A percentile compares a stretch with the other conserved stretches of the same genome.
These are phyloP conservation scores for Testicularia cyperi DNA, from an alignment of 1,284 basidiomycete species.

Conservation along the genomic window DNA sequence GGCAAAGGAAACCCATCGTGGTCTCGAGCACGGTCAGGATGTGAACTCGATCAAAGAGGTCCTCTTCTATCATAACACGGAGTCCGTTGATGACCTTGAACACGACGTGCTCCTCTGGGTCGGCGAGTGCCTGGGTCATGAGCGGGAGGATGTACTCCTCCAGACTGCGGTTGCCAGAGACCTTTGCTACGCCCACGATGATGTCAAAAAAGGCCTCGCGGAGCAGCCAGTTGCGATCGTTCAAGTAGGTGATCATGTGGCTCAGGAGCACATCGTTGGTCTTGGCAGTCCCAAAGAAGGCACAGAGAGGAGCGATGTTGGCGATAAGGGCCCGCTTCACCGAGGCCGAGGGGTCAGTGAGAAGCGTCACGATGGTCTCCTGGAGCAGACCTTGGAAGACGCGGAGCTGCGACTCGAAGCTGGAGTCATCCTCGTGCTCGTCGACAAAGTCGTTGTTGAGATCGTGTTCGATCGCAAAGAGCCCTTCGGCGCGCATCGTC, in stretches of 20 bases:
- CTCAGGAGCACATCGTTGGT: conserved; percentile 93
- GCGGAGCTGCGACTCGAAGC: conserved; percentile 64
- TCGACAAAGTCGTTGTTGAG: conserved; percentile 67
- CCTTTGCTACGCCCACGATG: conserved; percentile 80
- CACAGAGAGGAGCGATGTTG: conserved; percentile 82
- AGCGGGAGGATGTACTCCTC: conserved; percentile 81
- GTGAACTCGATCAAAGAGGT: conserved; percentile 84
- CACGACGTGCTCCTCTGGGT: conserved; percentile 91
- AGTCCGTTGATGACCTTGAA: conserved; percentile 81
- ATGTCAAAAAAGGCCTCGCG: conserved; percentile 91
- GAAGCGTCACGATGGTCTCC: conserved; percentile 77
- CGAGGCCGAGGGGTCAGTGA: conserved; percentile 65
- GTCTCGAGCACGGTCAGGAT: conserved; percentile 90
- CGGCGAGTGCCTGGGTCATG: conserved; percentile 81
- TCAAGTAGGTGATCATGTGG: conserved; percentile 98
- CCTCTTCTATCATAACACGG: conserved; percentile 79
- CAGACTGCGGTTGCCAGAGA: conserved; percentile 60
- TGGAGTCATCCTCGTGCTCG: conserved; percentile 33
- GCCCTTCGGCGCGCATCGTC: conserved; percentile 78
- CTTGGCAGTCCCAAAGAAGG: conserved; percentile 86
- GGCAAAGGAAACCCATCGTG: conserved; percentile 83
- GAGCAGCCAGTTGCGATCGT: conserved; percentile 86
- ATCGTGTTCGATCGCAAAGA: conserved; percentile 71
- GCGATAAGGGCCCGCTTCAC: conserved; percentile 67
- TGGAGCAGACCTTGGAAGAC: conserved; percentile 84